Evolutionary conservation across 257 asterid species (phyloP).

Genomic region (Pogostemon cablin): DNA sequence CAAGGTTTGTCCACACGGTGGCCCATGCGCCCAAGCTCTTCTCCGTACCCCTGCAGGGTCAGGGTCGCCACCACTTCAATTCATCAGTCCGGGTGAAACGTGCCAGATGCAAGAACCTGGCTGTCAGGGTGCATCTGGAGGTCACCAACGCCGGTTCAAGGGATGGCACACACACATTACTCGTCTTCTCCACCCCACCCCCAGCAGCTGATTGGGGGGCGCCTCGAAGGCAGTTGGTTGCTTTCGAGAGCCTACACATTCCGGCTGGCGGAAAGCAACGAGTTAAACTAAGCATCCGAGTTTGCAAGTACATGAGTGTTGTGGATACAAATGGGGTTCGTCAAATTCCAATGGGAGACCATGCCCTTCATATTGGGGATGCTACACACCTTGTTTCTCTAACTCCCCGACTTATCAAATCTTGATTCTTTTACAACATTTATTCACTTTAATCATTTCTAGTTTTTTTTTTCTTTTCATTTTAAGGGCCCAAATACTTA

Average conservation of each 20-base stretch:
- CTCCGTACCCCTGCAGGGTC: constrained; percentile 43
- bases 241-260: constrained; percentile 55
- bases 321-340: constrained; percentile 67
- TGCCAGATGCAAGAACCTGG: constrained; percentile 49
- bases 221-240: constrained; percentile 65
- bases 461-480: no score
- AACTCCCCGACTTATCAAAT: constrained; percentile 33
- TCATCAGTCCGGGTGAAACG: constrained; percentile 51
- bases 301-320: constrained; percentile 74
- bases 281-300: constrained; percentile 49
- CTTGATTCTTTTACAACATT: constrained; percentile 24
- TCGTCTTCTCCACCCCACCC: constrained; percentile 64
- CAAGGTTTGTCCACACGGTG: constrained; percentile 52
- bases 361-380: constrained; percentile 61
- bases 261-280: constrained; percentile 42
- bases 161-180: constrained; percentile 67
- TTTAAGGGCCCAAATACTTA: no score
- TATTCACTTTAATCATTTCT: no score
- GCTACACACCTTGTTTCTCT: constrained; percentile 55
- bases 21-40: constrained; percentile 55
- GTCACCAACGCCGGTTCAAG: constrained; percentile 61
- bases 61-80: constrained; percentile 50
- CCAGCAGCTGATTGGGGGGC: constrained; percentile 49
- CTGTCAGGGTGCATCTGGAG: constrained; percentile 46
- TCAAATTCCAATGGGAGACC: constrained; percentile 74